Percentiles rank a stretch among this genome's conserved stretches.
Conservation (phyloP, 768 basidiomycete species). For the Leccinum subtestaceum region DNA sequence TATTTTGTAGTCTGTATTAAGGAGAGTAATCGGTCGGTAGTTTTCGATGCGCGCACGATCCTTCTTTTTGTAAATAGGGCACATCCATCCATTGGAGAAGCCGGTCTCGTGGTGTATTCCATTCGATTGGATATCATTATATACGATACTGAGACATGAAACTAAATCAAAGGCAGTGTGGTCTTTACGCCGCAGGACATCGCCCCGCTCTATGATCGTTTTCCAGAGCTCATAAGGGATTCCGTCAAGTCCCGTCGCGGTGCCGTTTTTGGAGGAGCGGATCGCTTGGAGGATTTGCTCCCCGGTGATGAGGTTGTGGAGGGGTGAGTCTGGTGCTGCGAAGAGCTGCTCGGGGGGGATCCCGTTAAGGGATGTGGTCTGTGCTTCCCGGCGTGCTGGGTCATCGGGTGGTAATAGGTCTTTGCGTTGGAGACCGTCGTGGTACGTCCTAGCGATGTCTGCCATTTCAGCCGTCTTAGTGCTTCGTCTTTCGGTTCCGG, state of each 20-base stretch:
- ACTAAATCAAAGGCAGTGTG: background rate
- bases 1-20: conserved; percentile 35
- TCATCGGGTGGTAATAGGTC: background rate
- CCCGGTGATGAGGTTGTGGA: conserved; percentile 30
- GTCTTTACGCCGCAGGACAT: background rate
- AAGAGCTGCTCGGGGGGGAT: background rate
- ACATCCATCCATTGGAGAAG: background rate
- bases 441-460: conserved; percentile 16
- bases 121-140: background rate
- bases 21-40: conserved; percentile 38
- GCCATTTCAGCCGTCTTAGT: conserved; percentile 31
- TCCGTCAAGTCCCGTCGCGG: background rate
- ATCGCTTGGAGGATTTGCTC: background rate
- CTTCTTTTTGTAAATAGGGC: background rate
- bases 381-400: background rate
- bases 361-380: fast-evolving
- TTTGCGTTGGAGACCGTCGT: conserved; percentile 21
- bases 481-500: fast-evolving
- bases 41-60: background rate
- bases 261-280: background rate
- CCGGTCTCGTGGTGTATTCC: fast-evolving
- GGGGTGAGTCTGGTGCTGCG: fast-evolving
- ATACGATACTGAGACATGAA: background rate
- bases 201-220: background rate
- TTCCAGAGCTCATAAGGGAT: conserved; percentile 1